These are phyloP conservation scores for Penicillium mononematosum DNA, from an alignment of 495 filamentous ascomycete genomes.

Conservation along the genomic window DNA sequence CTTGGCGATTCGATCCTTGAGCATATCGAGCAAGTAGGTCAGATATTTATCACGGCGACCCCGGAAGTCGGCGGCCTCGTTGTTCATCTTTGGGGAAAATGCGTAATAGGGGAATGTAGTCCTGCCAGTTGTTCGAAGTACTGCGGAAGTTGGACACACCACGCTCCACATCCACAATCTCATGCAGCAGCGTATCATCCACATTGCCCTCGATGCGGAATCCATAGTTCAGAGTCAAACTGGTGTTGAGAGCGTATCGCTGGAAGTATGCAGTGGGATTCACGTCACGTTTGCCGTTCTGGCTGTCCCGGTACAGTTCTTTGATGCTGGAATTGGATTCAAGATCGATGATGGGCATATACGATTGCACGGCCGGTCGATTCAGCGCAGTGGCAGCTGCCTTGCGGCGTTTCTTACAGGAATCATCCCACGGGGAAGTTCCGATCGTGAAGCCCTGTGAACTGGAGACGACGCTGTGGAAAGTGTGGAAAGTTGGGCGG, in stretches of 20 bases:
- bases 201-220: constrained; percentile 60
- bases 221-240: constrained; percentile 65
- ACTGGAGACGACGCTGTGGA: constrained; percentile 67
- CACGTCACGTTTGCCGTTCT: constrained; percentile 56
- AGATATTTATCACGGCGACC: constrained; percentile 57
- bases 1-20: constrained; percentile 58
- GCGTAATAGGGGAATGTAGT: constrained; percentile 64
- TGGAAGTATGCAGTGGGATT: constrained; percentile 67
- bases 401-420: constrained; percentile 68
- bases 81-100: constrained; percentile 55
- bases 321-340: constrained; percentile 64
- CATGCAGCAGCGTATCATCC: constrained; percentile 56
- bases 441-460: constrained; percentile 73
- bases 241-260: constrained; percentile 65
- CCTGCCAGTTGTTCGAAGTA: constrained; percentile 69
- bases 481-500: constrained; percentile 67
- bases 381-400: constrained; percentile 70
- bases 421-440: constrained; percentile 72
- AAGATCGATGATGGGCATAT: constrained; percentile 72
- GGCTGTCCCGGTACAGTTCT: constrained; percentile 58
- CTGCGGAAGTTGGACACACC: constrained; percentile 62
- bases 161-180: constrained; percentile 64
- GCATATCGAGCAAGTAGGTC: constrained; percentile 55
- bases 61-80: constrained; percentile 54
- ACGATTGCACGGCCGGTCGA: constrained; percentile 61